Conservation (phyloP, 805 yeast species). For the Ogataea siamensis region DNA sequence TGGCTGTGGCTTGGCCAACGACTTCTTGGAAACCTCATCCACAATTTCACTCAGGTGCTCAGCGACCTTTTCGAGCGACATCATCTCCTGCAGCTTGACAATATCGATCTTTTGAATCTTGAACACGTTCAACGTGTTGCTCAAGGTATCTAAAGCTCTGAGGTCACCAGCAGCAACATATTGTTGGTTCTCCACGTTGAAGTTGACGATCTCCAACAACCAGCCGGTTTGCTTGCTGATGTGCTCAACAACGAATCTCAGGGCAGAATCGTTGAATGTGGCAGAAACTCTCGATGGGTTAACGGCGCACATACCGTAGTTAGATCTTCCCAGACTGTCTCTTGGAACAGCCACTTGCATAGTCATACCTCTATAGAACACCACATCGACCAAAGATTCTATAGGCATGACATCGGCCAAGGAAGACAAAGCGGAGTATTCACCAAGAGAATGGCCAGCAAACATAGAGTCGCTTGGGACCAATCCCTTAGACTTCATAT, state of each 20-base stretch:
- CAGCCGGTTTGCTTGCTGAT: conserved; percentile 81
- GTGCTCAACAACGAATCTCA: conserved; percentile 90
- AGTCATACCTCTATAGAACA: conserved; percentile 99
- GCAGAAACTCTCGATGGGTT: conserved; percentile 91
- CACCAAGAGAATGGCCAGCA: conserved; percentile 99
- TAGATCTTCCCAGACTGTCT: conserved; percentile 91
- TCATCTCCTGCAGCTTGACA: conserved; percentile 75
- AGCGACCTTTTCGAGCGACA: conserved; percentile 85
- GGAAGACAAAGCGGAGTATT: conserved; percentile 95
- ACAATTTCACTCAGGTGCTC: conserved; percentile 87
- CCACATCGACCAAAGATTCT: conserved; percentile 95
- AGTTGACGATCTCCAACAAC: conserved; percentile 97
- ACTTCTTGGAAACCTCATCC: conserved; percentile 76
- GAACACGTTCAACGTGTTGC: conserved; percentile 89
- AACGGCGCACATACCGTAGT: conserved; percentile 98
- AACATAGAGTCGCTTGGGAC: conserved; percentile 91
- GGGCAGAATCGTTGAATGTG: conserved; percentile 89
- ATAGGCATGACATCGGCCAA: conserved; percentile 98
- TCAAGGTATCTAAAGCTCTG: conserved; percentile 88
- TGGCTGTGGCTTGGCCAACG: conserved; percentile 90
- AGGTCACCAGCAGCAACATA: conserved; percentile 99
- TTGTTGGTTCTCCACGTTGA: conserved; percentile 96
- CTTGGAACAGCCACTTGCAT: conserved; percentile 99
- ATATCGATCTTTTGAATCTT: conserved; percentile 94
- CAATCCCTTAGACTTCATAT: conserved; percentile 92